Evolutionary conservation across 768 basidiomycete species (phyloP).

Genomic region (Trametes sanguinea): DNA sequence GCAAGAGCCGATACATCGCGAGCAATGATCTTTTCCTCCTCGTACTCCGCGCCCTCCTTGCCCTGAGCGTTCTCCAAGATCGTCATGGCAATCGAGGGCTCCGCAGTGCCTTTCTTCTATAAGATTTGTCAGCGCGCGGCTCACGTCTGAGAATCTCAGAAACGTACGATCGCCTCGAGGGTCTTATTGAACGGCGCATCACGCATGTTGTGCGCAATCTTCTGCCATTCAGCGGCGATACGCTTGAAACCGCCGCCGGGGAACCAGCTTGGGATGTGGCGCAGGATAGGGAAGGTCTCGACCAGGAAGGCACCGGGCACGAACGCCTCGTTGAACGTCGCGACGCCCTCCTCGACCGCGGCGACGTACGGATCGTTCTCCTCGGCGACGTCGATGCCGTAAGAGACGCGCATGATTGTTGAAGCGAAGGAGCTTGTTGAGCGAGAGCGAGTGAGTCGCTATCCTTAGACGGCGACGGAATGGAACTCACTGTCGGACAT

Average conservation of each 20-base stretch:
- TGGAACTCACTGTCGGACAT: conserved; percentile 9
- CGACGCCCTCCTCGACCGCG: conserved; percentile 18
- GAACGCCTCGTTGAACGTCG: conserved; percentile 14
- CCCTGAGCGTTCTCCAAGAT: conserved; percentile 10
- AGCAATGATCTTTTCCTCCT: conserved; percentile 13
- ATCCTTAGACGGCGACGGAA: background rate
- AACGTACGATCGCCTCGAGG: conserved; percentile 16
- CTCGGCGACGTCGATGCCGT: conserved; percentile 17
- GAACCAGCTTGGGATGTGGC: conserved; percentile 21
- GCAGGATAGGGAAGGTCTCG: conserved; percentile 29
- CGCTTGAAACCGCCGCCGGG: conserved; percentile 23
- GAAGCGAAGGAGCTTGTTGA: conserved; percentile 5
- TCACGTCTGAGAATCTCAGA: background rate
- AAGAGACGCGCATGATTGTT: conserved; percentile 15
- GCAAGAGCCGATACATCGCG: conserved; percentile 16
- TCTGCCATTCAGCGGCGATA: conserved; percentile 14
- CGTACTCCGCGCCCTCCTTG: conserved; percentile 3
- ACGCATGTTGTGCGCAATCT: conserved; percentile 14
- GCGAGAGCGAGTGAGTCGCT: too few species aligned
- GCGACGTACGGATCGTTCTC: conserved; percentile 14
- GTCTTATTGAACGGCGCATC: conserved; percentile 18
- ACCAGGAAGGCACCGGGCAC: conserved; percentile 34
- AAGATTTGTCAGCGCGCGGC: background rate
- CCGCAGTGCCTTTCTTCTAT: conserved; percentile 7
- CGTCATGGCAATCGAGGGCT: conserved; percentile 4